Evolutionary conservation across 768 basidiomycete species (phyloP).

Genomic region (Pleurotus tuoliensis): DNA sequence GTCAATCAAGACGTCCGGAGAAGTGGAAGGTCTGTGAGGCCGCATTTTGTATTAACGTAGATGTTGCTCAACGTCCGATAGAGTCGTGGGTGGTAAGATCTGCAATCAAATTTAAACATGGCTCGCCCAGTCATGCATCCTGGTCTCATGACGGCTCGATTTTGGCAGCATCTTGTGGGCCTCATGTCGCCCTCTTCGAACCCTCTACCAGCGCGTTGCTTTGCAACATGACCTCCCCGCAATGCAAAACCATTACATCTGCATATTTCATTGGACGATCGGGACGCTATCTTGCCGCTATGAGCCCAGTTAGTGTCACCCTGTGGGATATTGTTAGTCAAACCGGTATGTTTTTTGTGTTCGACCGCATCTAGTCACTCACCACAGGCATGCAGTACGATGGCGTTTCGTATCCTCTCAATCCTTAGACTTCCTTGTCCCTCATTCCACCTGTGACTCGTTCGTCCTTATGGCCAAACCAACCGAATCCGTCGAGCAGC

Average conservation of each 20-base stretch:
- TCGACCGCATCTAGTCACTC: not conserved
- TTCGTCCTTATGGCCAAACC: conserved; percentile 55
- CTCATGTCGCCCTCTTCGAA: conserved; percentile 73
- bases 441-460: conserved; percentile 52
- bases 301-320: conserved; percentile 44
- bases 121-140: conserved; percentile 57
- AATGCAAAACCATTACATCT: conserved; percentile 39
- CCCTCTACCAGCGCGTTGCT: conserved; percentile 55
- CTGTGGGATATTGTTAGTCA: conserved; percentile 72
- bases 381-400: conserved; percentile 36
- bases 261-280: conserved; percentile 65
- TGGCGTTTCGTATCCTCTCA: conserved; percentile 47
- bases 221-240: conserved; percentile 56
- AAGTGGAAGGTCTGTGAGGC: conserved; percentile 45
- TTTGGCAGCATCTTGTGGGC: conserved; percentile 66
- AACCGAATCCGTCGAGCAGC: conserved; percentile 17
- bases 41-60: not conserved
- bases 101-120: conserved; percentile 63
- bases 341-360: conserved; percentile 43
- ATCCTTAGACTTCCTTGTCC: conserved; percentile 41
- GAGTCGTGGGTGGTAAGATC: conserved; percentile 83
- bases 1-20: conserved; percentile 38
- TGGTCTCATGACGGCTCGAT: conserved; percentile 90
- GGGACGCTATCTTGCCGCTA: conserved; percentile 67
- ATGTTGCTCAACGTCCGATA: conserved; percentile 17